These are phyloP conservation scores for Chlorella vulgaris DNA, from an alignment of 139 green algal genomes.

Conservation along the genomic window DNA sequence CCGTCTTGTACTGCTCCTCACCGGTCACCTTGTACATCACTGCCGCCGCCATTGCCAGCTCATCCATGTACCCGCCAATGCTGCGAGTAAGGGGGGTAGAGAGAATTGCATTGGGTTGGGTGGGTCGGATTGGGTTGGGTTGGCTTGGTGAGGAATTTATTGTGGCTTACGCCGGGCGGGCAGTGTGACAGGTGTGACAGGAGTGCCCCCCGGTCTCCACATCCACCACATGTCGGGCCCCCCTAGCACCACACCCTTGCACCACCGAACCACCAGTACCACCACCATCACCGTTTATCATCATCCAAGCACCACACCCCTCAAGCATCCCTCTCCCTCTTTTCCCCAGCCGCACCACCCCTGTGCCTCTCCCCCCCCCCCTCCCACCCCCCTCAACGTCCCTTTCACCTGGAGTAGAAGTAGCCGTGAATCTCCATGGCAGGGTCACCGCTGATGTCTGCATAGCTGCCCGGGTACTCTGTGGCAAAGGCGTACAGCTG, in stretches of 20 bases:
- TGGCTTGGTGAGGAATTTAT: too few species aligned
- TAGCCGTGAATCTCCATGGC: neutral
- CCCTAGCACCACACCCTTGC: neutral
- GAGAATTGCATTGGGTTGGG: neutral
- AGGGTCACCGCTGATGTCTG: neutral
- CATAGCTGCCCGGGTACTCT: slow-evolving; percentile 10
- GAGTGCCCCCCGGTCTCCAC: too few species aligned
- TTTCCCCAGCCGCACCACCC: too few species aligned
- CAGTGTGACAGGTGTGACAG: too few species aligned
- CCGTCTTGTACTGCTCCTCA: slow-evolving; percentile 7
- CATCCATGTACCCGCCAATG: slow-evolving; percentile 35
- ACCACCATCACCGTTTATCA: too few species aligned
- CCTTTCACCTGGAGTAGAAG: slow-evolving; percentile 3
- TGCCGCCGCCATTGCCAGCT: slow-evolving; percentile 46
- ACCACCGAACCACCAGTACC: neutral
- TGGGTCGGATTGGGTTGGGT: too few species aligned
- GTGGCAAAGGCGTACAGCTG: slow-evolving; percentile 39
- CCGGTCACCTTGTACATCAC: slow-evolving; percentile 38
- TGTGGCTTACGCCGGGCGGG: too few species aligned
- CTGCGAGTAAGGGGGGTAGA: neutral
- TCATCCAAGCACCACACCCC: too few species aligned
- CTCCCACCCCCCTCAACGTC: too few species aligned
- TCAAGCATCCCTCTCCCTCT: too few species aligned
- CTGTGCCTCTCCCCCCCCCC: too few species aligned
- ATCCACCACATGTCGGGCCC: too few species aligned